phyloP scores from a whole-genome alignment of 1,284 basidiomycete genomes.

The Irpex lacteus region DNA sequence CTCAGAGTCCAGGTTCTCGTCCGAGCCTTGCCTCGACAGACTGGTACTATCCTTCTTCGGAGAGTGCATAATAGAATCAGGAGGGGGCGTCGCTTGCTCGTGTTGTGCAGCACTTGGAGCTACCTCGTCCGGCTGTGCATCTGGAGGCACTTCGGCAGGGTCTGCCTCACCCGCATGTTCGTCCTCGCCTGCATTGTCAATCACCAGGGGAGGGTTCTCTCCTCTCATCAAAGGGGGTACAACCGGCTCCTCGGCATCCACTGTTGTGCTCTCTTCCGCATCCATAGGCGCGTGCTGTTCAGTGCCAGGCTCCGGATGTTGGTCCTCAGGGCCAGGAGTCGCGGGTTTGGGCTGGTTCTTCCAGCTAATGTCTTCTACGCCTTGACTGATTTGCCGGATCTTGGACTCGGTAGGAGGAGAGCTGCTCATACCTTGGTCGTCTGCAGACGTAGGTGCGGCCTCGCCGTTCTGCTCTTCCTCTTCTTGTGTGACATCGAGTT shows the following conservation, averaged over 20 bases:
- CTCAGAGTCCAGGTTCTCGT: conserved; percentile 36
- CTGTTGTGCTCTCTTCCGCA: background rate
- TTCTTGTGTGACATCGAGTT: conserved; percentile 61
- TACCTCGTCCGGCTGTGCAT: conserved; percentile 15
- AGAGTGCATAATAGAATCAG: background rate
- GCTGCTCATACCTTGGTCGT: conserved; percentile 30
- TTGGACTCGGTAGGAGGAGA: conserved; percentile 72
- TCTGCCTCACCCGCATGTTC: conserved; percentile 26
- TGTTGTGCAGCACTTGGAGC: conserved; percentile 14
- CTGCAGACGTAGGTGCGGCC: conserved; percentile 6
- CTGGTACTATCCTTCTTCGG: background rate
- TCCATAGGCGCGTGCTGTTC: conserved; percentile 4
- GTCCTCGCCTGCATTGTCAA: conserved; percentile 20
- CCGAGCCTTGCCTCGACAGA: conserved; percentile 8
- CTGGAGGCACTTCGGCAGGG: conserved; percentile 23
- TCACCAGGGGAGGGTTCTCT: conserved; percentile 21
- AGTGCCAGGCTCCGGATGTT: conserved; percentile 1
- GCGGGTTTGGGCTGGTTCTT: conserved; percentile 42
- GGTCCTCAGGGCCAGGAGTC: conserved; percentile 5
- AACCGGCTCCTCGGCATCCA: conserved; percentile 5
- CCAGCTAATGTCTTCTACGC: conserved; percentile 74
- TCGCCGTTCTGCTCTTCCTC: conserved; percentile 40
- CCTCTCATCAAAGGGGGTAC: conserved; percentile 14
- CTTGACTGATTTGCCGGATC: conserved; percentile 73
- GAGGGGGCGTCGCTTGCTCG: conserved; percentile 3